Evolutionary conservation across 768 basidiomycete species (phyloP), one percentile per base, ranked within the genome.

Genomic region (Rossbeevera mucosa): DNA sequence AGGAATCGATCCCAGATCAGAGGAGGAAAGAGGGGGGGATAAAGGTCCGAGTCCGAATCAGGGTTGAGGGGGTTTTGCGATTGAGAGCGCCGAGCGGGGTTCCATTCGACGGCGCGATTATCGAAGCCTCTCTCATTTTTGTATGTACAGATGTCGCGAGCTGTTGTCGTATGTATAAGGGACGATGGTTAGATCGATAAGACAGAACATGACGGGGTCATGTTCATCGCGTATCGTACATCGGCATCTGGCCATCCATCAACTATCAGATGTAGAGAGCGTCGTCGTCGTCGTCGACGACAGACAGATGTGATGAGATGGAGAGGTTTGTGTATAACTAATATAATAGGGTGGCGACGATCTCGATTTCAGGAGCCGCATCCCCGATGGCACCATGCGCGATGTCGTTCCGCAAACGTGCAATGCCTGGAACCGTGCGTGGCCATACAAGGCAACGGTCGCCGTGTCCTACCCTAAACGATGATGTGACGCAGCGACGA

Each of bases 1-100:
- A 49, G 18, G 48, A 33, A 26, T 33, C 9, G 31, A 33, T 51
- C 50, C 24, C 30, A 49, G 28, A 51, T 48, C 29, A 47, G n/a
- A 8, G 21, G 30, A 12, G 20, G 6, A 38, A 38, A 38, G 36
- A 38, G 28, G n/a, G 18, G 36, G 18, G 28, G n/a, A 0, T 18
- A 38, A 38, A 38, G 2, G 18, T 8, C 9, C 7, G 26, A 22
- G 18, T 48, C 50, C 25, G 18, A 26, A 26, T 51, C 31, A 3
- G 50, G 33, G 2, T 20, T 51, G 51, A 52, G 51, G 51, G 49
- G 1, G 54, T 55, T 55, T 50, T 57, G 54, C 54, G 54, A 50
- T 50, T 50, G 54, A 55, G 16, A 26, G 30, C 7, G 28, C 13
- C 22, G 22, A 46, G 44, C 44, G 44, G 44, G 8, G 31, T 43